These are phyloP conservation scores for Neophaeococcomyces mojaviensis DNA, from an alignment of 2,329 filamentous ascomycete species.

Conservation along the genomic window DNA sequence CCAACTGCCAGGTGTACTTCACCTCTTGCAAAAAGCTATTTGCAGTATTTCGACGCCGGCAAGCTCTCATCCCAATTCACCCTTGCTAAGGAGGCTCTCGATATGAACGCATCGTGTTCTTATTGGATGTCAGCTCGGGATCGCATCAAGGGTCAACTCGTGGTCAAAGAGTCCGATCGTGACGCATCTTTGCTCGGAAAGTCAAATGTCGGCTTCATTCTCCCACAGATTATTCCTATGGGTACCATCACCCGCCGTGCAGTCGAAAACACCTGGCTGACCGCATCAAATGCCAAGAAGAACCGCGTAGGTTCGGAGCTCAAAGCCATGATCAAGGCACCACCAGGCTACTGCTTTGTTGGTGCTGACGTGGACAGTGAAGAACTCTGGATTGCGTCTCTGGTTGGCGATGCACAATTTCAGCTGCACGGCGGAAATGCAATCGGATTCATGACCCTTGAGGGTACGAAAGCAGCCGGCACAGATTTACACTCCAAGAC, in stretches of 20 bases:
- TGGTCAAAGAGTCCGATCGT: slow-evolving; percentile 69
- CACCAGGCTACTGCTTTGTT: slow-evolving; percentile 84
- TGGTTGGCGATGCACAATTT: slow-evolving; percentile 91
- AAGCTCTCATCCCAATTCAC: slow-evolving; percentile 77
- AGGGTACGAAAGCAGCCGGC: slow-evolving; percentile 87
- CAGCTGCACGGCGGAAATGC: slow-evolving; percentile 93
- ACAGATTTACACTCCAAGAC: slow-evolving; percentile 94
- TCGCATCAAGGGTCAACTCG: slow-evolving; percentile 89
- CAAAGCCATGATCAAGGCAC: slow-evolving; percentile 92
- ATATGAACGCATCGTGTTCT: slow-evolving; percentile 98
- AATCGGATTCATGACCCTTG: slow-evolving; percentile 97
- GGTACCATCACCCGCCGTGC: slow-evolving; percentile 90
- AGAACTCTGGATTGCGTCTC: slow-evolving; percentile 94
- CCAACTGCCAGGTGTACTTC: slow-evolving; percentile 75
- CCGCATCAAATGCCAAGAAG: slow-evolving; percentile 91
- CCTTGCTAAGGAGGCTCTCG: slow-evolving; percentile 87
- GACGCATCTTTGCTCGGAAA: slow-evolving; percentile 20
- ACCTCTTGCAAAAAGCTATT: slow-evolving; percentile 84
- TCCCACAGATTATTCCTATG: slow-evolving; percentile 97
- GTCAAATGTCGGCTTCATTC: slow-evolving; percentile 65
- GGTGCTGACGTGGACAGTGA: slow-evolving; percentile 96
- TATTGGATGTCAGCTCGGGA: slow-evolving; percentile 98
- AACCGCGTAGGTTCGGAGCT: slow-evolving; percentile 94
- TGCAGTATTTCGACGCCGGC: slow-evolving; percentile 84
- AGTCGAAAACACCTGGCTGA: slow-evolving; percentile 97